Percentiles rank a stretch among this genome's conserved stretches.
Conservation (phyloP, 495 filamentous ascomycete genomes). For the Neurospora sp. region DNA sequence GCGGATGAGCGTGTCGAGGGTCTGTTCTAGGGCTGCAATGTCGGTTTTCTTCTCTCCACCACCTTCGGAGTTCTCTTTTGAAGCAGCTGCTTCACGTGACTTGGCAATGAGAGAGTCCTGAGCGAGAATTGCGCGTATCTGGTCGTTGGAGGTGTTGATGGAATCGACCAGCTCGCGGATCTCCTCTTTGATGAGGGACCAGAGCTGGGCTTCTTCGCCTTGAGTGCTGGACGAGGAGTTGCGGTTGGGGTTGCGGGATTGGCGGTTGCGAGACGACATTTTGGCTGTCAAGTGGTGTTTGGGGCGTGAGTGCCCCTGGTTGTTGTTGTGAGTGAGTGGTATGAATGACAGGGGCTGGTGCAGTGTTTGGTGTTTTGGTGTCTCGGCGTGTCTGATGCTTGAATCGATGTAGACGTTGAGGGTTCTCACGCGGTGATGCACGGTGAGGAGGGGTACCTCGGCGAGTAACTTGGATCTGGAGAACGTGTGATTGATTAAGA, state of each 20-base stretch:
- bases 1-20: conserved; percentile 31
- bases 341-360: not conserved
- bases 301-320: not conserved
- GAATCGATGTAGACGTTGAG: not conserved
- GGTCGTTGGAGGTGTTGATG: conserved; percentile 33
- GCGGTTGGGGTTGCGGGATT: conserved; percentile 36
- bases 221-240: conserved; percentile 33
- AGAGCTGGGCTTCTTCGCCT: conserved; percentile 37
- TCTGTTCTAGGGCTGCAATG: conserved; percentile 23
- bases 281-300: not conserved
- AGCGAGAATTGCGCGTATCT: conserved; percentile 26
- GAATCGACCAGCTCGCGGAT: conserved; percentile 26
- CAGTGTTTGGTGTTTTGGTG: not conserved
- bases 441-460: not conserved
- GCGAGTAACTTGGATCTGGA: not conserved
- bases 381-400: not conserved
- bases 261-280: conserved; percentile 39
- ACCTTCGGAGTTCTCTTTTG: conserved; percentile 11
- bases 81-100: not conserved
- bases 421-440: not conserved
- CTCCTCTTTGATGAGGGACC: conserved; percentile 36
- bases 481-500: not conserved
- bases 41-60: conserved; percentile 10
- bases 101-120: conserved; percentile 37
- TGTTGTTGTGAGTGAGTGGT: not conserved